Conservation (phyloP, 2,329 filamentous ascomycete genomes). For the Xylaria sp. region DNA sequence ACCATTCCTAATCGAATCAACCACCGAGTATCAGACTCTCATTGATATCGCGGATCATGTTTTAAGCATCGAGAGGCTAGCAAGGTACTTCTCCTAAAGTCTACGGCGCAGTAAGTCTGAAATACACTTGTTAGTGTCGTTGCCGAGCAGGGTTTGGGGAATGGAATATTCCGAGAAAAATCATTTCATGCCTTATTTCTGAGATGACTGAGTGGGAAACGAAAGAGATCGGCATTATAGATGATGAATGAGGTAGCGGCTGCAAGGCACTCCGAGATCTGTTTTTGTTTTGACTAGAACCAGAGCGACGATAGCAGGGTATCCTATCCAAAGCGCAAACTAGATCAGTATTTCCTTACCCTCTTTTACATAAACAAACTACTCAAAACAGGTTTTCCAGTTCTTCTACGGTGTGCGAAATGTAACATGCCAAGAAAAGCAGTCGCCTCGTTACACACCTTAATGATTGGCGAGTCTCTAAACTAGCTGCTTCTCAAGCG, state of each 20-base stretch:
- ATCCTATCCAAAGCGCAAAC: slow-evolving; percentile 24
- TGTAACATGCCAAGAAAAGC: slow-evolving; percentile 23
- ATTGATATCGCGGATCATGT: not conserved
- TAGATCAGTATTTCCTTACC: slow-evolving; percentile 5
- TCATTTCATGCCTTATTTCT: not conserved
- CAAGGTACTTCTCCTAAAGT: not conserved
- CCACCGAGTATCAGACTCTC: not conserved
- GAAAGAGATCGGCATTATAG: slow-evolving; percentile 20
- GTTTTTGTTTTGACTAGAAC: not conserved
- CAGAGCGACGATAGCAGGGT: not conserved
- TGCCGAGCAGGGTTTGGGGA: not conserved
- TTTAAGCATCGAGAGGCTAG: not conserved
- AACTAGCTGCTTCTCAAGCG: slow-evolving; percentile 48
- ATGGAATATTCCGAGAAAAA: not conserved
- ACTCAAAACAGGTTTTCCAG: not conserved
- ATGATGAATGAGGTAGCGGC: not conserved
- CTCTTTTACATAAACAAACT: slow-evolving; percentile 10
- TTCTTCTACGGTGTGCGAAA: slow-evolving; percentile 10
- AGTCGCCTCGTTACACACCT: slow-evolving; percentile 9
- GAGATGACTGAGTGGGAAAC: not conserved
- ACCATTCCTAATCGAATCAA: too few species aligned
- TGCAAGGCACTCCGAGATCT: not conserved
- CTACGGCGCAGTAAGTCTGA: not conserved
- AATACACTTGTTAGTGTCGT: not conserved
- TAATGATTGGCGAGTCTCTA: not conserved